These are phyloP conservation scores for Quambalaria eucalypti DNA, from an alignment of 1,284 basidiomycete species.

Conservation along the genomic window DNA sequence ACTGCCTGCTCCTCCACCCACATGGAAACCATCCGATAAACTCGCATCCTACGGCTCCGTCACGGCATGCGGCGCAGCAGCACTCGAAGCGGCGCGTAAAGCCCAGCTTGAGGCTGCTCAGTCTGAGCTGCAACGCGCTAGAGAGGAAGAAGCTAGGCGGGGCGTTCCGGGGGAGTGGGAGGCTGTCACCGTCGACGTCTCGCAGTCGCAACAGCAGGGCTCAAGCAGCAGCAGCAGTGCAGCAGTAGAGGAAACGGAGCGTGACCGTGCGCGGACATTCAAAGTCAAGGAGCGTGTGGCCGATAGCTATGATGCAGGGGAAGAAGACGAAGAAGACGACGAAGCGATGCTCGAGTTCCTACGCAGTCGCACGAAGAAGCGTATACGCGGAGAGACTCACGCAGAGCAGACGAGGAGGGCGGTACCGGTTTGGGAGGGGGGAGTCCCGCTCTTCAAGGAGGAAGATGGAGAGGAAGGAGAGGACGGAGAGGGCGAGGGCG, in stretches of 20 bases:
- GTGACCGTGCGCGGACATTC: constrained; percentile 24
- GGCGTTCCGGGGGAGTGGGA: constrained; percentile 79
- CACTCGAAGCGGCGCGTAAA: neutral
- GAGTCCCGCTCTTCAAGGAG: no score
- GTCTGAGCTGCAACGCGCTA: no score
- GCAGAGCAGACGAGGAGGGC: no score
- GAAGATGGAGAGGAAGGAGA: constrained; percentile 8
- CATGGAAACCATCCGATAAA: constrained; percentile 57
- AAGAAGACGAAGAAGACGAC: constrained; percentile 20
- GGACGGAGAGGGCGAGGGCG: neutral
- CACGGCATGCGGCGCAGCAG: constrained; percentile 53
- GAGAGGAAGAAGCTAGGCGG: constrained; percentile 56
- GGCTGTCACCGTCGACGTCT: constrained; percentile 52
- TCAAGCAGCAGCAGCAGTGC: no score
- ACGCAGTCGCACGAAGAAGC: no score
- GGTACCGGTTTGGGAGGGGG: no score
- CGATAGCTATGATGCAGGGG: constrained; percentile 7
- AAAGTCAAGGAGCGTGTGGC: constrained; percentile 22
- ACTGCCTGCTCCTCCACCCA: no score
- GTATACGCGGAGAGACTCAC: no score
- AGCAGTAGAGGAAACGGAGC: constrained; percentile 14
- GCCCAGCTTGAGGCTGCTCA: constrained; percentile 5
- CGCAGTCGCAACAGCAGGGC: neutral
- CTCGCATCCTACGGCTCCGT: constrained; percentile 80
- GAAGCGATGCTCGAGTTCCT: no score